Evolutionary conservation across 495 filamentous ascomycete species (phyloP).

Genomic region (Penicillium egyptiacum): DNA sequence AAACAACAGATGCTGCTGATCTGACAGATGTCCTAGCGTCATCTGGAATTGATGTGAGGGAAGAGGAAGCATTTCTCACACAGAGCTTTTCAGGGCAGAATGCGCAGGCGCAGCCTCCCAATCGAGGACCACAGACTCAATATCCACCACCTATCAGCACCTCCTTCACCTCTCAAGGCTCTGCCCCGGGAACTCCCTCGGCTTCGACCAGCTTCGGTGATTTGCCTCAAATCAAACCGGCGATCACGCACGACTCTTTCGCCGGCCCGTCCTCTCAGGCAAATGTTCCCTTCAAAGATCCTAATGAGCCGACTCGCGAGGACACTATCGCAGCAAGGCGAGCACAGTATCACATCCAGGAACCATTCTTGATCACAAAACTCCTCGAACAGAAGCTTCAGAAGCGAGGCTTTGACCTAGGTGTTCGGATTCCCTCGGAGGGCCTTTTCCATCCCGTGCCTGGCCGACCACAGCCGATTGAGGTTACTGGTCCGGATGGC

Average conservation of each 20-base stretch:
- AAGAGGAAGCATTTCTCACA: constrained; percentile 74
- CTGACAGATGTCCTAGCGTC: constrained; percentile 74
- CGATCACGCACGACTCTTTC: constrained; percentile 35
- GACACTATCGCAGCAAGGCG: constrained; percentile 46
- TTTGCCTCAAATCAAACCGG: constrained; percentile 34
- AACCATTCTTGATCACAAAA: constrained; percentile 58
- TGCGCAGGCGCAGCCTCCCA: constrained; percentile 42
- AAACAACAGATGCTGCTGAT: constrained; percentile 69
- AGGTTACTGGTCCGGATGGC: constrained; percentile 57
- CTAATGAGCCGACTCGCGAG: constrained; percentile 44
- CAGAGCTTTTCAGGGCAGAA: constrained; percentile 55
- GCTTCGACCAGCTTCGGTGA: constrained; percentile 43
- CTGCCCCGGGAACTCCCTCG: constrained; percentile 39
- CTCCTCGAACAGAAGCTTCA: constrained; percentile 50
- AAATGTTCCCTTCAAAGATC: constrained; percentile 37
- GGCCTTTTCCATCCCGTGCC: constrained; percentile 56
- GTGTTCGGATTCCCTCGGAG: constrained; percentile 63
- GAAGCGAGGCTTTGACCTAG: constrained; percentile 51
- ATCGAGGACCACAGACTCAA: constrained; percentile 43
- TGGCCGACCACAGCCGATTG: constrained; percentile 49
- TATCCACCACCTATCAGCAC: constrained; percentile 43
- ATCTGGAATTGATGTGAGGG: constrained; percentile 78
- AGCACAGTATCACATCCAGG: constrained; percentile 55
- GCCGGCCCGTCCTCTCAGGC: constrained; percentile 36
- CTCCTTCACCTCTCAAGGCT: constrained; percentile 45